Percentiles rank a stretch among this genome's conserved stretches.
Conservation (phyloP, 1,139 yeast species). For the Lodderomyces pseudojiufengensis region DNA sequence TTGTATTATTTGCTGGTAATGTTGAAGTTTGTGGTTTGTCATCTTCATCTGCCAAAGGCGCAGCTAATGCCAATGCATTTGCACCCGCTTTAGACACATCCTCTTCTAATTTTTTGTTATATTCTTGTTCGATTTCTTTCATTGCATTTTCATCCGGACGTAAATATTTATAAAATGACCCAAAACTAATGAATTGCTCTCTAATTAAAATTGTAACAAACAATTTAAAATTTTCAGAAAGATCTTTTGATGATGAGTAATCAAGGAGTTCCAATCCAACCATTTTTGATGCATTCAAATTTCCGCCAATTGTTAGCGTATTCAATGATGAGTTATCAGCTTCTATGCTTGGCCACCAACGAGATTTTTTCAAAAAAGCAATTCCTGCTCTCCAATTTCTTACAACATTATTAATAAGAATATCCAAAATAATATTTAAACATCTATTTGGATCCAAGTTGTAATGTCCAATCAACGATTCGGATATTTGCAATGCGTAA, state of each 20-base stretch:
- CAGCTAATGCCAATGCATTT: slow-evolving; percentile 83
- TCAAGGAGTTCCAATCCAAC: slow-evolving; percentile 54
- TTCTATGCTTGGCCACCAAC: slow-evolving; percentile 60
- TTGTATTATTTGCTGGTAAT: slow-evolving; percentile 8
- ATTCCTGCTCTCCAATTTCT: slow-evolving; percentile 46
- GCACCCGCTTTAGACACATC: slow-evolving; percentile 64
- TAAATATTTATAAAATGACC: slow-evolving; percentile 56
- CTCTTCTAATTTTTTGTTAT: slow-evolving; percentile 54
- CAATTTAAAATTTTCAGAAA: slow-evolving; percentile 46
- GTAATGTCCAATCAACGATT: slow-evolving; percentile 70
- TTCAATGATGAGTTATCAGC: slow-evolving; percentile 31
- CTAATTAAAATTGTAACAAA: slow-evolving; percentile 58
- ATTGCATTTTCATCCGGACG: slow-evolving; percentile 45
- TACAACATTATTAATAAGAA: slow-evolving; percentile 44
- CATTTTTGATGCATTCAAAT: slow-evolving; percentile 54
- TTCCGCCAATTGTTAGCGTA: slow-evolving; percentile 59
- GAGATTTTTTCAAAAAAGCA: slow-evolving; percentile 46
- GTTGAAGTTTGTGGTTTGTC: slow-evolving; percentile 18
- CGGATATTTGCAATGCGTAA: slow-evolving; percentile 48
- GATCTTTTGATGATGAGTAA: slow-evolving; percentile 26
- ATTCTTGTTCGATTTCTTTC: slow-evolving; percentile 38
- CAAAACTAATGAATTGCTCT: slow-evolving; percentile 64
- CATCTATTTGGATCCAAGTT: slow-evolving; percentile 72
- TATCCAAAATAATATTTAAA: slow-evolving; percentile 57
- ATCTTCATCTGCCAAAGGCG: slow-evolving; percentile 72